phyloP scores from a whole-genome alignment of 345 rosid species.

The Trapa bicornis region DNA sequence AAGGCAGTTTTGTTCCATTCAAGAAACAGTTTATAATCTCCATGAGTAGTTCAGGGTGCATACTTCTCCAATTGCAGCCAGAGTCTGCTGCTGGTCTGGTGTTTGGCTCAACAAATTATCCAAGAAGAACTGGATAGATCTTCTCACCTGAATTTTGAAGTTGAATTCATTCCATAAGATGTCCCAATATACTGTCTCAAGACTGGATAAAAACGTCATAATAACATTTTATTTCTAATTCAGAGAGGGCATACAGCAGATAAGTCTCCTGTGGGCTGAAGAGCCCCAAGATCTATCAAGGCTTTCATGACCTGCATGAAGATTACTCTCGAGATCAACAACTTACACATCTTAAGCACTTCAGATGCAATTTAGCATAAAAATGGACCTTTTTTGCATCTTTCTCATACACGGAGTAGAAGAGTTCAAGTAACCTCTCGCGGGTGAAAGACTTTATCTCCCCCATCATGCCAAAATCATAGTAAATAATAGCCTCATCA shows the following conservation, averaged over 20 bases:
- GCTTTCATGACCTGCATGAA: constrained; percentile 57
- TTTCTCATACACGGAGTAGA: constrained; percentile 85
- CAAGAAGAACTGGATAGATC: constrained; percentile 84
- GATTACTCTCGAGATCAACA: constrained; percentile 15
- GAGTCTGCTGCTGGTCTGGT: constrained; percentile 84
- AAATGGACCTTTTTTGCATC: constrained; percentile 71
- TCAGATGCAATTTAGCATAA: neutral
- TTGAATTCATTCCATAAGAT: neutral
- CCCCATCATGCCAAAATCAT: constrained; percentile 99
- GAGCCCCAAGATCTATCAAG: constrained; percentile 84
- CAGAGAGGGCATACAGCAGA: constrained; percentile 43
- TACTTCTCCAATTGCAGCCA: constrained; percentile 91
- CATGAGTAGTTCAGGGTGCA: neutral
- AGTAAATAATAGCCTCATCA: constrained; percentile 76
- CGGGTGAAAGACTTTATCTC: constrained; percentile 89
- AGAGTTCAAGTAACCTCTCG: constrained; percentile 71
- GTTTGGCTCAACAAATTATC: constrained; percentile 66
- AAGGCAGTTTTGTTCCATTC: too few relatives aligned
- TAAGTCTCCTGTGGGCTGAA: constrained; percentile 90
- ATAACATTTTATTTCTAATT: neutral
- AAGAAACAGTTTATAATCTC: too few relatives aligned
- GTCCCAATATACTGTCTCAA: neutral
- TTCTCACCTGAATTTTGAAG: constrained; percentile 48
- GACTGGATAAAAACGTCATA: neutral
- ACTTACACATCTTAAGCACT: neutral